Percentiles rank a stretch among this genome's conserved stretches.
phyloP scores from a whole-genome alignment of 495 filamentous ascomycete genomes.

The Aspergillus avenaceus region DNA sequence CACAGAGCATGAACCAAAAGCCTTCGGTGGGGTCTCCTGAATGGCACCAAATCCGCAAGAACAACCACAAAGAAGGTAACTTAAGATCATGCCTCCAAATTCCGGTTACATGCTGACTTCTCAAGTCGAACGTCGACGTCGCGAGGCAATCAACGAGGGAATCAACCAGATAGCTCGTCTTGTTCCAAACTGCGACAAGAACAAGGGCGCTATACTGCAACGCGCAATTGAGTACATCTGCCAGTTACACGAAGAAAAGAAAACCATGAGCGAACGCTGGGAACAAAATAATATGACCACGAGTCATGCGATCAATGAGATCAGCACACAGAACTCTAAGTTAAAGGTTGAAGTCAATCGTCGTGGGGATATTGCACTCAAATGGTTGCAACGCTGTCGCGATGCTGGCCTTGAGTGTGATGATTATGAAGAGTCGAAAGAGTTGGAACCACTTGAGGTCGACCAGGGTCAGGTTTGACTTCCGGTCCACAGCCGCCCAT shows the following conservation, averaged over 20 bases:
- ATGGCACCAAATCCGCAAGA: slow-evolving; percentile 95
- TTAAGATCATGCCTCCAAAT: too few species aligned
- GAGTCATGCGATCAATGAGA: slow-evolving; percentile 88
- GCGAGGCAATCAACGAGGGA: slow-evolving; percentile 98
- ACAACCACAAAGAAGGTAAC: slow-evolving; percentile 98
- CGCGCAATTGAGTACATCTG: slow-evolving; percentile 92
- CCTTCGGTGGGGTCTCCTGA: slow-evolving; percentile 92
- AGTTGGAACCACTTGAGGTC: slow-evolving; percentile 36
- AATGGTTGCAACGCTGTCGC: slow-evolving; percentile 80
- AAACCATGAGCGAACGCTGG: slow-evolving; percentile 92
- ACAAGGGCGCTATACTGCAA: slow-evolving; percentile 95
- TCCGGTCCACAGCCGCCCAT: too few species aligned
- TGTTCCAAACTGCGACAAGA: slow-evolving; percentile 97
- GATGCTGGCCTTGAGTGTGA: slow-evolving; percentile 64
- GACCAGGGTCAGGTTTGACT: slow-evolving; percentile 29
- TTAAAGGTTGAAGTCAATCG: slow-evolving; percentile 74
- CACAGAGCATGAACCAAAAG: slow-evolving; percentile 55
- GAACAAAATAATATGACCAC: slow-evolving; percentile 93
- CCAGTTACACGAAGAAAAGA: slow-evolving; percentile 91
- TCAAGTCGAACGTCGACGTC: slow-evolving; percentile 89
- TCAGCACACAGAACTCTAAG: slow-evolving; percentile 84
- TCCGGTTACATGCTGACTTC: slow-evolving; percentile 3
- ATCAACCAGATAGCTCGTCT: slow-evolving; percentile 98
- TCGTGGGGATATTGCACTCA: slow-evolving; percentile 42
- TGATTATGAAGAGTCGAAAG: slow-evolving; percentile 43